A percentile compares a stretch with the other conserved stretches of the same genome.
These are phyloP conservation scores for Pseudogymnoascus sp. DNA, from an alignment of 2,329 filamentous ascomycete species.

Conservation along the genomic window DNA sequence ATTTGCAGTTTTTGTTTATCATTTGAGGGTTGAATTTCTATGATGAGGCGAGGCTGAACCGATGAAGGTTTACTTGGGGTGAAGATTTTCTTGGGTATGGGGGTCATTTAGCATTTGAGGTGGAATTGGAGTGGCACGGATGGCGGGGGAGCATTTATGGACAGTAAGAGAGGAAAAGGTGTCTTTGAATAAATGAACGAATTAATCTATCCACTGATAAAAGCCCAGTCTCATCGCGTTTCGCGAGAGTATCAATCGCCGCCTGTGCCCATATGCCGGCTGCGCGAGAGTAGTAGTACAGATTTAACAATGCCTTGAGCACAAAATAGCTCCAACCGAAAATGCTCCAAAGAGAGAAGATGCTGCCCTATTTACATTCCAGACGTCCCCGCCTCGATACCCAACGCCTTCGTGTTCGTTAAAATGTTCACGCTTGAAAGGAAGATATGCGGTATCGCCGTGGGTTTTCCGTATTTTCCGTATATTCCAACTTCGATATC, in stretches of 20 bases:
- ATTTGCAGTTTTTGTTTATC: neutral
- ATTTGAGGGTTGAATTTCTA: neutral
- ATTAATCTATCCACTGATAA: constrained; percentile 4
- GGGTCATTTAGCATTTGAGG: neutral
- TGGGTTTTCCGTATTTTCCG: neutral
- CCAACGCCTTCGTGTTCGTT: constrained; percentile 6
- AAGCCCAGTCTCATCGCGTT: neutral
- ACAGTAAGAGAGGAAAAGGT: neutral
- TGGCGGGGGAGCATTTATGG: neutral
- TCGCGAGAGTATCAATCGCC: neutral
- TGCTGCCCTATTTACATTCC: constrained; percentile 4
- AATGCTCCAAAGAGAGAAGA: constrained; percentile 8
- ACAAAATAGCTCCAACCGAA: neutral
- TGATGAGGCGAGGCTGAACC: neutral
- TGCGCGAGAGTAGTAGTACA: constrained; percentile 5
- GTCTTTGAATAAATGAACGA: neutral
- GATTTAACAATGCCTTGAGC: neutral
- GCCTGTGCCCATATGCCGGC: neutral
- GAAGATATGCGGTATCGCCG: neutral
- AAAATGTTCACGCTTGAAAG: neutral
- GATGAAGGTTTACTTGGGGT: neutral
- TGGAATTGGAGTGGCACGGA: neutral
- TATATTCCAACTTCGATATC: neutral
- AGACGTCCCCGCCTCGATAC: neutral
- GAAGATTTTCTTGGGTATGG: neutral